A percentile compares a stretch with the other conserved stretches of the same genome.
phyloP scores from a whole-genome alignment of 257 asterid species.

The Solanum dulcamara region DNA sequence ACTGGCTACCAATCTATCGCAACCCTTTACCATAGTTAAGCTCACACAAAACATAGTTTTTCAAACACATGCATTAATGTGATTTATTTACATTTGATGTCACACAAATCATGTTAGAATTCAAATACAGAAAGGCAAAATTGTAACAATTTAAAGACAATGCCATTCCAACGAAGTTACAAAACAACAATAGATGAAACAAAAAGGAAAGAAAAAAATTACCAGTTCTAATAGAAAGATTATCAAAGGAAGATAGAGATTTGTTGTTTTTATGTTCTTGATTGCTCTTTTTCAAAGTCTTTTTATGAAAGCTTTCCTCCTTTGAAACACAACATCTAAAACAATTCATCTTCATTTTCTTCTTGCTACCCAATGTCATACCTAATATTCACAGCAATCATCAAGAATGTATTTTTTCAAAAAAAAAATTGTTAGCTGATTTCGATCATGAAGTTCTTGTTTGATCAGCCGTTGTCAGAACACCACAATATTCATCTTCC shows the following conservation, averaged over 20 bases:
- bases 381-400: background rate
- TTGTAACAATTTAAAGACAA: too few species aligned
- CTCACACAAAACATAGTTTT: background rate
- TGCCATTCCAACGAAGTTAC: background rate
- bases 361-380: background rate
- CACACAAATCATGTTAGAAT: too few species aligned
- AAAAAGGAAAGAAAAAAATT: background rate
- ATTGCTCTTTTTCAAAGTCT: constrained; percentile 14
- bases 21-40: background rate
- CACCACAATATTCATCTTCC: background rate
- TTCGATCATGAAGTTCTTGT: background rate
- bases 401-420: background rate
- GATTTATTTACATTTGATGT: background rate
- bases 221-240: constrained; percentile 50
- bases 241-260: constrained; percentile 33
- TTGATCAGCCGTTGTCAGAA: background rate
- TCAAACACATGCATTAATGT: background rate
- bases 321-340: background rate
- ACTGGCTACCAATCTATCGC: background rate
- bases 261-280: constrained; percentile 26
- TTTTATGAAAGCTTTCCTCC: background rate
- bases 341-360: constrained; percentile 7
- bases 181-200: background rate
- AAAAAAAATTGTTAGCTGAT: background rate
- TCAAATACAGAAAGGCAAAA: too few species aligned